Evolutionary conservation across 2,329 filamentous ascomycete species (phyloP).

Genomic region (Aspergillus sojae): DNA sequence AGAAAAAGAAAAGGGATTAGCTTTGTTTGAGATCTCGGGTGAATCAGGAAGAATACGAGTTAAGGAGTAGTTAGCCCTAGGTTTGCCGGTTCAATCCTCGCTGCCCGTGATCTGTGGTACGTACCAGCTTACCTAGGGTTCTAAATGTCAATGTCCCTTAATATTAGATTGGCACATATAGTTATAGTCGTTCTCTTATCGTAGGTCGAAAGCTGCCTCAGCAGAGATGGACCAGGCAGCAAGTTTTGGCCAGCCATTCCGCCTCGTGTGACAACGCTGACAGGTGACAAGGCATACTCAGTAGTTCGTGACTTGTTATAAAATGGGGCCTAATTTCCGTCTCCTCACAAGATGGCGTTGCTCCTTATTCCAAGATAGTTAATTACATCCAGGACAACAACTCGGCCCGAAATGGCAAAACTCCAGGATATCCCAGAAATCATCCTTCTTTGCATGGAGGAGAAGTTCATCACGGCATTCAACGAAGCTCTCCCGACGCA

Average conservation of each 20-base stretch:
- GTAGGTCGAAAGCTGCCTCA: neutral
- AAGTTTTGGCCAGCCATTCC: neutral
- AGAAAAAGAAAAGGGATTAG: neutral
- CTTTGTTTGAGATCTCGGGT: neutral
- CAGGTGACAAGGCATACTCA: neutral
- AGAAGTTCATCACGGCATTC: slow-evolving; percentile 45
- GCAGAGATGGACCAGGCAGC: neutral
- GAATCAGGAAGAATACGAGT: neutral
- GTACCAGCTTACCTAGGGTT: too few relatives aligned
- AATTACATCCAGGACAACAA: neutral
- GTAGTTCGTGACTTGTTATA: neutral
- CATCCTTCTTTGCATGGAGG: slow-evolving; percentile 48
- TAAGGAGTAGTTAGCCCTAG: neutral
- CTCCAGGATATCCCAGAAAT: slow-evolving; percentile 40
- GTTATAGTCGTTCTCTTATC: neutral
- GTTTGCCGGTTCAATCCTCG: neutral
- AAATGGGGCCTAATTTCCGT: neutral
- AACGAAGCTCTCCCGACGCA: slow-evolving; percentile 34
- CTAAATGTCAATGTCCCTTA: neutral
- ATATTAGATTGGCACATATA: neutral
- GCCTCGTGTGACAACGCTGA: neutral
- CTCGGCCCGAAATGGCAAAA: slow-evolving; percentile 23
- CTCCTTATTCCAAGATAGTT: neutral
- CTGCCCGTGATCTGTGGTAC: neutral
- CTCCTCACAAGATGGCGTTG: neutral